These are phyloP conservation scores for Ceriops tagal DNA, from an alignment of 345 rosid species.

Conservation along the genomic window DNA sequence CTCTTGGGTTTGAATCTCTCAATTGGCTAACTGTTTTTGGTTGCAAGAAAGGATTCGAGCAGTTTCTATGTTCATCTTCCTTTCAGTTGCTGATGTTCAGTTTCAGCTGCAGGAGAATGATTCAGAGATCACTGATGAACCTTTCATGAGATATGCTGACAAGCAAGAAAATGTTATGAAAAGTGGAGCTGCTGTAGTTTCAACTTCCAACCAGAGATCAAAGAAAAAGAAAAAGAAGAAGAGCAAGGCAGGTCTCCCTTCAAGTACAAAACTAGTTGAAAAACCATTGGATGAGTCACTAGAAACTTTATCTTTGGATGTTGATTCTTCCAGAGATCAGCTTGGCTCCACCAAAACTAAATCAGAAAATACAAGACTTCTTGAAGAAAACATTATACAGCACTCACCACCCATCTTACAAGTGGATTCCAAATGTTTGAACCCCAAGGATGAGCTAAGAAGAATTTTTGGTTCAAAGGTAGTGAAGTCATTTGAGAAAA, in stretches of 20 bases:
- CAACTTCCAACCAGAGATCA: constrained; percentile 43
- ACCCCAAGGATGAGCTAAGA: constrained; percentile 67
- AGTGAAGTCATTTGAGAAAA: constrained; percentile 71
- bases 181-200: constrained; percentile 19
- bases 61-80: not conserved
- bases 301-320: constrained; percentile 42
- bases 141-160: constrained; percentile 13
- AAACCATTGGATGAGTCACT: constrained; percentile 41
- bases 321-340: constrained; percentile 26
- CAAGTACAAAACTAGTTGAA: constrained; percentile 31
- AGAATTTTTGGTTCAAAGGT: constrained; percentile 86
- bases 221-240: constrained; percentile 90
- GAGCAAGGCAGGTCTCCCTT: constrained; percentile 41
- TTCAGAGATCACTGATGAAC: constrained; percentile 31
- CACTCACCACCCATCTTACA: constrained; percentile 36
- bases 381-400: constrained; percentile 22
- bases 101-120: constrained; percentile 42
- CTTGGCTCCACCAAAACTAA: constrained; percentile 24
- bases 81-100: constrained; percentile 17
- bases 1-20: not conserved
- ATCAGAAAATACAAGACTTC: constrained; percentile 29
- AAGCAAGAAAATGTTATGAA: constrained; percentile 19
- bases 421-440: constrained; percentile 68
- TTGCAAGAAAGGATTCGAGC: not conserved
- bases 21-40: not conserved